Base-by-base conservation (phyloP, 306 rosid species). In the Potentilla sterilis region DNA sequence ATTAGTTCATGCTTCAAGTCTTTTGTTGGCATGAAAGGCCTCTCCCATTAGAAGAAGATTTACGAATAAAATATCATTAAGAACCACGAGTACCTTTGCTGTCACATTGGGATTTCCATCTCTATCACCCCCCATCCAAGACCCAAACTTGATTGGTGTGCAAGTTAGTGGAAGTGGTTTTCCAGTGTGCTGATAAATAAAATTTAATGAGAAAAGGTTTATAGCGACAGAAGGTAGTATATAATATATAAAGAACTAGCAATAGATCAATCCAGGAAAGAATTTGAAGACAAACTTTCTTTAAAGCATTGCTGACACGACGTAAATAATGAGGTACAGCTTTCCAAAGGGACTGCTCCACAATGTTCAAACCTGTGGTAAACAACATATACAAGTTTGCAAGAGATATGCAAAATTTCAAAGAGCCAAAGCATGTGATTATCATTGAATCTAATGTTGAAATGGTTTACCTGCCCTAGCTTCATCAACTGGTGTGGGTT, bases 81-180 rank as follows among this genome's bases (percentile, higher is more conserved):
- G 28, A 37, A 21, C 68, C 32, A 57, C 76, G 77, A 34, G n/a
- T 79, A 93, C 98, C 93, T 91, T 89, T 24, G 98, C 89, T 19
- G 98, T 93, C 51, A 93, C 98, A 66, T 91, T 91, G 43, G 98
- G 98, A 81, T 93, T 93, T 79, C 98, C 98, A 87, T 93, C 98
- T 85, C 98, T 87, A 77, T 91, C 98, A 76, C 98, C 98, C 72
- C 97, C 97, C 96, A 93, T 93, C 98, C 98, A 91, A 76, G 98
- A 89, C 70, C 98, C 98, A 83, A 93, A 93, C 84, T 81, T 89
- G 74, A 93, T 89, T 58, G 98, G 98, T 61, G 98, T 91, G 83
- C 98, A 91, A 28, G 90, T 91, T 85, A 93, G 77, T 51, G 98
- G 98, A 76, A 93, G 98, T 21, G 98, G 88, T 89, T 71, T 89